Conservation (phyloP, 139 green algal genomes). For the Astrephomene gubernaculifera region DNA sequence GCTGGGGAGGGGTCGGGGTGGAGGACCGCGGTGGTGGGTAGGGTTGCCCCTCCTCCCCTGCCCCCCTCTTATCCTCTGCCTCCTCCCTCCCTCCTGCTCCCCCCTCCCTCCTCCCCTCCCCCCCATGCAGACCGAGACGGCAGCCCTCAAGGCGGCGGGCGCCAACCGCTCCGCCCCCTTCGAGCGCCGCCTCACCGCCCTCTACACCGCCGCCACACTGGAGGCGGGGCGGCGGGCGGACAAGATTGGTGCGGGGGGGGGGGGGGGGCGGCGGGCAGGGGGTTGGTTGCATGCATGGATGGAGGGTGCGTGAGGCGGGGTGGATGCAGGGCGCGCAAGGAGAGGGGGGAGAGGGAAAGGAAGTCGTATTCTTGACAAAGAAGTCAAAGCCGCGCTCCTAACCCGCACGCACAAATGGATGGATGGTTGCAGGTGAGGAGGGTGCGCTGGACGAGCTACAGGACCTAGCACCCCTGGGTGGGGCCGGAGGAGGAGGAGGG, state of each 20-base stretch:
- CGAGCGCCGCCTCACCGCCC: constrained; percentile 75
- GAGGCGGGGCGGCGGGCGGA: constrained; percentile 69
- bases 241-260: constrained; percentile 55
- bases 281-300: too few relatives aligned
- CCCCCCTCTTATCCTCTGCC: not conserved
- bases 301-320: too few relatives aligned
- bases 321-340: not conserved
- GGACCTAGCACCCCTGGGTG: constrained; percentile 26
- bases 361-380: not conserved
- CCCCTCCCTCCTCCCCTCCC: not conserved
- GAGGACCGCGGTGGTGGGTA: not conserved
- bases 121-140: constrained; percentile 79
- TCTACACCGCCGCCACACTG: constrained; percentile 92
- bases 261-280: not conserved
- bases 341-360: not conserved
- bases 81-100: too few relatives aligned
- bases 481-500: too few relatives aligned
- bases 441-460: constrained; percentile 45
- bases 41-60: not conserved
- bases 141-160: constrained; percentile 85
- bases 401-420: not conserved
- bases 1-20: not conserved
- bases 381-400: not conserved
- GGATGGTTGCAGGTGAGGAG: constrained; percentile 40
- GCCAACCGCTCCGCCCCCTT: constrained; percentile 81